Evolutionary conservation across 805 yeast genomes (phyloP).

Genomic region (Novakomyces olei): DNA sequence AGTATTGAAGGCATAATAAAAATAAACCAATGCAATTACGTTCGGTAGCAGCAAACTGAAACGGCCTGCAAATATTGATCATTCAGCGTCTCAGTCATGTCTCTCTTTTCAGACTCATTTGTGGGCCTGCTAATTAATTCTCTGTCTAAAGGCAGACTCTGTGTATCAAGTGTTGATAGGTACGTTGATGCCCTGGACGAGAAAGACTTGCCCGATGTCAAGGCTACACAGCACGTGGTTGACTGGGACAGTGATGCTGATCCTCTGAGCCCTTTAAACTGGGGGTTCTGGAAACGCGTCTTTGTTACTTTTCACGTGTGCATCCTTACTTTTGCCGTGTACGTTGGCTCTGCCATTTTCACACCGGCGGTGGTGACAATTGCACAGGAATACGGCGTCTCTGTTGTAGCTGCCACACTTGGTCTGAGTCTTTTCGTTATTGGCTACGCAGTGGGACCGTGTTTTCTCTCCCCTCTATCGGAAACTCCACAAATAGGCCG

Average conservation of each 20-base stretch:
- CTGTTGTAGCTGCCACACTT: slow-evolving; percentile 24
- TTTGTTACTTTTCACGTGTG: slow-evolving; percentile 21
- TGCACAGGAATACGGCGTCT: slow-evolving; percentile 24
- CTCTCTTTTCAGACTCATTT: too few relatives aligned
- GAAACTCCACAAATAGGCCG: slow-evolving; percentile 35
- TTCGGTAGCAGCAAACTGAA: too few relatives aligned
- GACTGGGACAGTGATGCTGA: slow-evolving; percentile 11
- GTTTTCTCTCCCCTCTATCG: slow-evolving; percentile 35
- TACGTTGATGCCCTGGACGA: too few relatives aligned
- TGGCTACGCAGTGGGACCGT: slow-evolving; percentile 42
- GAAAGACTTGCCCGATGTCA: too few relatives aligned
- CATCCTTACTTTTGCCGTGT: slow-evolving; percentile 28
- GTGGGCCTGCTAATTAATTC: too few relatives aligned
- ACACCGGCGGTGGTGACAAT: slow-evolving; percentile 30
- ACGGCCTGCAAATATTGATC: too few relatives aligned
- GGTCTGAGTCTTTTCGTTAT: slow-evolving; percentile 33
- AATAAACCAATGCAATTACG: too few relatives aligned
- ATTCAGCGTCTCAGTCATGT: too few relatives aligned
- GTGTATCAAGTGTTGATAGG: too few relatives aligned
- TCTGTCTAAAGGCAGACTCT: too few relatives aligned
- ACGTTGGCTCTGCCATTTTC: slow-evolving; percentile 34
- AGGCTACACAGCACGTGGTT: too few relatives aligned
- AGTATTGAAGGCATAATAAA: too few relatives aligned
- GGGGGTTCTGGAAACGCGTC: slow-evolving; percentile 25
- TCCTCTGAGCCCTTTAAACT: slow-evolving; percentile 28